Evolutionary conservation across 257 asterid genomes (phyloP), one percentile per base, ranked within the genome.

Genomic region (Dorcoceras hygrometricum): DNA sequence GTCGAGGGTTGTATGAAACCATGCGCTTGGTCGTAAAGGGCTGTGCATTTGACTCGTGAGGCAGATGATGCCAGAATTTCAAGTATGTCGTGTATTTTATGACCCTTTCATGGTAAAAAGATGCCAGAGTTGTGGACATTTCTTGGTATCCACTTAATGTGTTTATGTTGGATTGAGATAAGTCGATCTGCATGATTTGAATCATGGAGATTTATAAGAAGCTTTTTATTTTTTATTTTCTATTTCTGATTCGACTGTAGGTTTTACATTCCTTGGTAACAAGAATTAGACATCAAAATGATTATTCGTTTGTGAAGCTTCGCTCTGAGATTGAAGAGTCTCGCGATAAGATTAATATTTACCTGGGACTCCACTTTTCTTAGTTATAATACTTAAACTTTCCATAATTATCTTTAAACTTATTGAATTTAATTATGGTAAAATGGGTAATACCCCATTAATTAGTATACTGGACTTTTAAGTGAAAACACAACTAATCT

Each of bases 51-150:
- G 48, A 20, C 39, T 56, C 28, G 56, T 12, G 74, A 31, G 63
- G 65, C 54, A 10, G 71, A 70, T 73, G 76, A 36, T 66, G 71
- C 79, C 60, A 26, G 70, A 60, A n/a, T 31, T 59, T 67, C 62
- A 12, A 36, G 19, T 70, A 57, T 16, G 48, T 18, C 46, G 20
- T 59, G 62, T 65, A 51, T 71, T 57, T 67, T 25, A 62, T 66
- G 10, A 53, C 67, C 68, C 27, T n/a, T 43, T 59, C 64, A 16
- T 46, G 0, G 54, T 39, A 67, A 73, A 29, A 76, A 59, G 75
- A 73, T 70, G 54, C 54, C 70, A 46, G 69, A 71, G 69, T 55
- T 34, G 43, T 25, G 62, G 76, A 51, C 58, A 46, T 51, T 75
- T 60, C 54, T 16, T 57, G 57, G 70, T 66, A 22, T 46, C 50